phyloP scores from a whole-genome alignment of 495 filamentous ascomycete genomes.

The Neurospora hispaniola region DNA sequence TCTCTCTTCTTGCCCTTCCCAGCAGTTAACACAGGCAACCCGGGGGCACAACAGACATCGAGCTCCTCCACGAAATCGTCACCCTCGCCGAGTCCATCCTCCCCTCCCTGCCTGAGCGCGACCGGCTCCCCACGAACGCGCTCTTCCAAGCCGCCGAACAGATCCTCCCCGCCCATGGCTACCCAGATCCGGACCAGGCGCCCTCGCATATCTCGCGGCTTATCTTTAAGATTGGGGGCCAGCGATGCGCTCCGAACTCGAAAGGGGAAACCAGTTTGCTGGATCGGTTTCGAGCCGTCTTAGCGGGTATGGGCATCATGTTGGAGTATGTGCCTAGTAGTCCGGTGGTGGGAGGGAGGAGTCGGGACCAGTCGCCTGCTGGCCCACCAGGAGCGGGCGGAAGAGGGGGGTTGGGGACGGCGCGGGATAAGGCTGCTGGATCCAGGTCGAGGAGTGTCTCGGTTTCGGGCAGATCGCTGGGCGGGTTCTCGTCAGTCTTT shows the following conservation, averaged over 20 bases:
- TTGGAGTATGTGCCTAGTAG: conserved; percentile 19
- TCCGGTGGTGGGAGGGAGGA: background rate
- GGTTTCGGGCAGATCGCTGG: background rate
- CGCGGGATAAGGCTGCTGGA: background rate
- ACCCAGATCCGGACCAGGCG: conserved; percentile 55
- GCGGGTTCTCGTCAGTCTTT: background rate
- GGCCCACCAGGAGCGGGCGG: background rate
- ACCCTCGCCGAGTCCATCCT: conserved; percentile 52
- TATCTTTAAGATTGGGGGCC: conserved; percentile 67
- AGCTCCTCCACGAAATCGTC: conserved; percentile 67
- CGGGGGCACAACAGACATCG: conserved; percentile 49
- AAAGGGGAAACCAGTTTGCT: conserved; percentile 5
- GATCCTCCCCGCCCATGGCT: conserved; percentile 53
- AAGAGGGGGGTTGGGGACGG: background rate
- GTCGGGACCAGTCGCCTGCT: conserved; percentile 6
- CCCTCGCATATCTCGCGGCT: conserved; percentile 60
- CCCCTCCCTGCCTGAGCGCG: conserved; percentile 43
- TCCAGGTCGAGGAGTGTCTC: background rate
- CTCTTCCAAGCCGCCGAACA: conserved; percentile 73
- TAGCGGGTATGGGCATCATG: conserved; percentile 21
- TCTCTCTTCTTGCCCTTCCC: background rate
- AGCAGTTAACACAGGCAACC: background rate
- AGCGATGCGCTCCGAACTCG: conserved; percentile 21
- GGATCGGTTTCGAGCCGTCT: conserved; percentile 27
- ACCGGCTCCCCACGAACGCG: conserved; percentile 61